Evolutionary conservation across 1,284 basidiomycete genomes (phyloP).

Genomic region (Sanghuangporus weigelae): DNA sequence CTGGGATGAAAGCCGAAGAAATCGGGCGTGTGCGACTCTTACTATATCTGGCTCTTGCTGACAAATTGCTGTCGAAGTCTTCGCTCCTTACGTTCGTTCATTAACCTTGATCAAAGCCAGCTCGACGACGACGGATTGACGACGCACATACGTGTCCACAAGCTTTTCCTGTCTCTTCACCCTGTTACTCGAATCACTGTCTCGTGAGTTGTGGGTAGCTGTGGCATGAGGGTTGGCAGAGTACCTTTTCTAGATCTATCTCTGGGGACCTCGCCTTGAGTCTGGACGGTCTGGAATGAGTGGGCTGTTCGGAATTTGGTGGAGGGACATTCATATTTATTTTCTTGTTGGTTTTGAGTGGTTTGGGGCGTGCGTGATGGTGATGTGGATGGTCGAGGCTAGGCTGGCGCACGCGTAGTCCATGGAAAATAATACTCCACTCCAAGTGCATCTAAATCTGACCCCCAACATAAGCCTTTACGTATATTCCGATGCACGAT

Average conservation of each 20-base stretch:
- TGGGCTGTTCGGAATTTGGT: constrained; percentile 75
- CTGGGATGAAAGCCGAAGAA: neutral
- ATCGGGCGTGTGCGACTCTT: neutral
- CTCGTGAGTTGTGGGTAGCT: constrained; percentile 24
- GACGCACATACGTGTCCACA: neutral
- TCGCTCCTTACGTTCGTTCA: neutral
- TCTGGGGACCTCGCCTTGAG: constrained; percentile 62
- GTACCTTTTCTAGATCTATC: constrained; percentile 23
- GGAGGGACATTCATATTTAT: constrained; percentile 46
- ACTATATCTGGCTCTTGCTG: neutral
- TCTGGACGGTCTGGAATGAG: constrained; percentile 50
- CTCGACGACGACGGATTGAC: constrained; percentile 67
- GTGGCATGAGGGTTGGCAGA: constrained; percentile 58
- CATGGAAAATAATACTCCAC: neutral
- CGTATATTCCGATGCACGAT: no score
- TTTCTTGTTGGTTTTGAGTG: neutral
- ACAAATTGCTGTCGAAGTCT: neutral
- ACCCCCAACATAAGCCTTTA: no score
- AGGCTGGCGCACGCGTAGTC: neutral
- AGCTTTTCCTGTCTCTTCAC: constrained; percentile 68
- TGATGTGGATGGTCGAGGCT: neutral
- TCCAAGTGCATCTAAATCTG: no score
- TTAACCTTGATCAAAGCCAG: constrained; percentile 35
- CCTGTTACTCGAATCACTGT: neutral
- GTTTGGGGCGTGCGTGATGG: neutral